Evolutionary conservation across 768 basidiomycete species (phyloP), one percentile per base, ranked within the genome.

Genomic region (Cystobasidium ongulense): DNA sequence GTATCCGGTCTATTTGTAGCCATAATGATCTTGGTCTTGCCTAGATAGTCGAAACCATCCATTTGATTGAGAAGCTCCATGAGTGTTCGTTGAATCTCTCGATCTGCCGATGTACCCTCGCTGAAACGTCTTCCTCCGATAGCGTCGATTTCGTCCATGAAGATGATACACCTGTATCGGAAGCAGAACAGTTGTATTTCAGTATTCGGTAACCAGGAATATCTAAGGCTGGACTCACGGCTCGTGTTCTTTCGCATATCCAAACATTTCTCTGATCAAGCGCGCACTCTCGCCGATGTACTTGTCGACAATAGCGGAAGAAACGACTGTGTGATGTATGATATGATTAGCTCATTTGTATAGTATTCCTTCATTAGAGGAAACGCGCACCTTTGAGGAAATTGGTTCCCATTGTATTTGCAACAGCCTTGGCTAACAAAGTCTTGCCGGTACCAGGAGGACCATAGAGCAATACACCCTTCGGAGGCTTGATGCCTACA

Each of bases 61-160:
- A 99, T 96, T 82, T 98, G 95, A 80, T 98, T 98, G 36, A 99
- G 86, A 29, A 99, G 85, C 92, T 99, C 96, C 96, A 99, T 99
- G 43, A 99, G 82, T 25, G 96, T 99, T 76, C 96, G 86, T 82
- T 99, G 96, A 75, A 99, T 98, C 84, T 99, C 96, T 79, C 96
- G 88, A 82, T 99, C 96, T 15, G 96, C 95, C 81, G 90, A 91
- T 2, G 95, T 97, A 35, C 96, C 95, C 81, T 99, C 96, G 3
- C 89, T 91, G 86, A 90, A 90, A 53, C 89, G 82, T 74, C 89
- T 82, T 1, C 96, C 95, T 78, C 96, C 96, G 75, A 98, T 99
- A 35, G 96, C 96, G 81, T 99, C 96, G 54, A 84, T 83, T 78
- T 83, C 83, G 76, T 84, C 79, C 77, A 78, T 78, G 72, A 78